Percentiles rank a stretch among this genome's conserved stretches.
These are phyloP conservation scores for Yarrowia alimentaria DNA, from an alignment of 805 yeast genomes.

Conservation along the genomic window DNA sequence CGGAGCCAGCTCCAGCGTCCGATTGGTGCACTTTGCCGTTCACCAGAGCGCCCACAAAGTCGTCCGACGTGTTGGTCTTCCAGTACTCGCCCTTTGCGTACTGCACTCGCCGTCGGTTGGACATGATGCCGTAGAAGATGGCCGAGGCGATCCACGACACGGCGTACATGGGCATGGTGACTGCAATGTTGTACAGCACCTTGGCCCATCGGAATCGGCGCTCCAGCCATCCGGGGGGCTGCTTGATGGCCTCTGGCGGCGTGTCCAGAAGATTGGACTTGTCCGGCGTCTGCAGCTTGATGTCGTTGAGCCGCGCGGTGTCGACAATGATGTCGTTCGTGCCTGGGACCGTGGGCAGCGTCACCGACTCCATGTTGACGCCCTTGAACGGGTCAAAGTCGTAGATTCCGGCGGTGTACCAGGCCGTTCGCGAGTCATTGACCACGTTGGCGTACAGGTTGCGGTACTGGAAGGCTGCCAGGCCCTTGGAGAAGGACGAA, in stretches of 20 bases:
- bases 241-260: conserved; percentile 16
- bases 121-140: conserved; percentile 38
- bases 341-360: conserved; percentile 6
- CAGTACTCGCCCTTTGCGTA: conserved; percentile 26
- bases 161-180: conserved; percentile 27
- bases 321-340: conserved; percentile 19
- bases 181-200: conserved; percentile 22
- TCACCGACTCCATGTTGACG: conserved; percentile 13
- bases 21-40: conserved; percentile 19
- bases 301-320: conserved; percentile 16
- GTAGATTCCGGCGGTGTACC: conserved; percentile 64
- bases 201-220: conserved; percentile 29
- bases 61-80: conserved; percentile 20
- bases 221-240: conserved; percentile 28
- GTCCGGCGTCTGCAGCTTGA: conserved; percentile 14
- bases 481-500: conserved; percentile 59
- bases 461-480: conserved; percentile 52
- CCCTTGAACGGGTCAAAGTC: conserved; percentile 26
- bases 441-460: conserved; percentile 71
- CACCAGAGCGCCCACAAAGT: conserved; percentile 14
- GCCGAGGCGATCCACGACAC: conserved; percentile 45
- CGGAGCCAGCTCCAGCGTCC: not conserved
- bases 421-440: conserved; percentile 77
- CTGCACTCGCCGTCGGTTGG: conserved; percentile 20
- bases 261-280: conserved; percentile 5